Base-by-base conservation (phyloP, 2,329 filamentous ascomycete genomes). In the Coniella lustricola region DNA sequence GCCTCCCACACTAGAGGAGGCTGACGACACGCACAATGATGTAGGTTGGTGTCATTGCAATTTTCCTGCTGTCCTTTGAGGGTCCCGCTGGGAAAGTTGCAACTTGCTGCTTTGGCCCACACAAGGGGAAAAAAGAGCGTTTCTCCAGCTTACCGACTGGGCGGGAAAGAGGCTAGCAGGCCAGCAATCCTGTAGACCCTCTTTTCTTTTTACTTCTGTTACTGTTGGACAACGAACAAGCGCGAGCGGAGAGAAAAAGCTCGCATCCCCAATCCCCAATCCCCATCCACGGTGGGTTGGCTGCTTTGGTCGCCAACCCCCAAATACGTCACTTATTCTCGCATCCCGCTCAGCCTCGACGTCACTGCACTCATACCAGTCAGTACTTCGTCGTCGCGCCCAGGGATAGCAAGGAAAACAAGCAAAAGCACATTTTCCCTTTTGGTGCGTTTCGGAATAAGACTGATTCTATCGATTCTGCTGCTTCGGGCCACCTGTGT, bases 301-400 rank as follows among this genome's bases (percentile, higher is more conserved):
- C 32, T 42, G 29, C 40, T 42, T 33, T 42, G 29, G 40, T 29
- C 32, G 40, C 40, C 40, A 42, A 29, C 33, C 33, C 40, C n/a
- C 3, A 2, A 42, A 42, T 42, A 42, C 40, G 40, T 42, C 40
- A 42, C 40, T 17, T 10, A 13, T 12, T 21, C 25, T 32, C 25
- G 29, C 40, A 12, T 18, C 16, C 40, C 29, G 25, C 7, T 13
- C 40, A 42, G 40, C 40, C 39, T 33, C 40, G 32, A 42, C 40
- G 40, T 33, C 40, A 33, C 40, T 18, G 10, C 37, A 18, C 10
- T 7, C 39, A 12, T 42, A 14, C 39, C 29, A 42, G 25, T 16
- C 39, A 42, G 25, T 16, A 22, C 13, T 10, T n/a, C 13, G 13
- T n/a, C 22, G n/a, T 9, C 10, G 13, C 29, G 22, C 22, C n/a